Evolutionary conservation across 2,329 filamentous ascomycete species (phyloP).

Genomic region (Fusarium transvaalense): DNA sequence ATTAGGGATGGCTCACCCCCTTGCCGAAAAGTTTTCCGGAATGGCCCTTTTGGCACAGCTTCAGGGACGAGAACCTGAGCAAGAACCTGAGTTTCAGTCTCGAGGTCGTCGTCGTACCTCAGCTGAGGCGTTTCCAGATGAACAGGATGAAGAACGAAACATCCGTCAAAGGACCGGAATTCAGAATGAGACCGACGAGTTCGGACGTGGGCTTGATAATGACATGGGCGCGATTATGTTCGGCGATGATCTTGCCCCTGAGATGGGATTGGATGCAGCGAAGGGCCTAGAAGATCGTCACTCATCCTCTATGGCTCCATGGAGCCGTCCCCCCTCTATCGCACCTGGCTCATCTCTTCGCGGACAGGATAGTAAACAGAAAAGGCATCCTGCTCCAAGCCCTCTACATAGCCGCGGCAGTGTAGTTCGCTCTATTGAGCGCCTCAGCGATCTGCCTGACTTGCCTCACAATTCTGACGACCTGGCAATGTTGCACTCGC

Average conservation of each 20-base stretch:
- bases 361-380: conserved; percentile 55
- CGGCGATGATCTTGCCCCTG: conserved; percentile 63
- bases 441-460: conserved; percentile 60
- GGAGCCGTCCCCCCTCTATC: conserved; percentile 62
- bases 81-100: conserved; percentile 27
- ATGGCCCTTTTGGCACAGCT: conserved; percentile 55
- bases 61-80: conserved; percentile 43
- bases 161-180: conserved; percentile 54
- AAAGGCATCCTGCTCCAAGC: conserved; percentile 51
- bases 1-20: conserved; percentile 55
- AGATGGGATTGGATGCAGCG: conserved; percentile 77
- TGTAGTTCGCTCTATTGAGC: conserved; percentile 58
- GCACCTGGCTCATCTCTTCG: conserved; percentile 62
- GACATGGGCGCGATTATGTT: conserved; percentile 50
- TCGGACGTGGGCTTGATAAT: conserved; percentile 47
- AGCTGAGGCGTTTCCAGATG: conserved; percentile 59
- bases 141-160: conserved; percentile 53
- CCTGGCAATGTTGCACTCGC: conserved; percentile 46
- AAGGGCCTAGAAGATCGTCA: conserved; percentile 76
- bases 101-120: conserved; percentile 58
- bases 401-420: conserved; percentile 56
- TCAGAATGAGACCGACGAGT: conserved; percentile 42
- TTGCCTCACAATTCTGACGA: conserved; percentile 52
- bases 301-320: conserved; percentile 65
- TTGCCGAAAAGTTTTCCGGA: conserved; percentile 61